Evolutionary conservation across 768 basidiomycete genomes (phyloP), one percentile per base, ranked within the genome.

Genomic region (Rhizopogon vesiculosus): DNA sequence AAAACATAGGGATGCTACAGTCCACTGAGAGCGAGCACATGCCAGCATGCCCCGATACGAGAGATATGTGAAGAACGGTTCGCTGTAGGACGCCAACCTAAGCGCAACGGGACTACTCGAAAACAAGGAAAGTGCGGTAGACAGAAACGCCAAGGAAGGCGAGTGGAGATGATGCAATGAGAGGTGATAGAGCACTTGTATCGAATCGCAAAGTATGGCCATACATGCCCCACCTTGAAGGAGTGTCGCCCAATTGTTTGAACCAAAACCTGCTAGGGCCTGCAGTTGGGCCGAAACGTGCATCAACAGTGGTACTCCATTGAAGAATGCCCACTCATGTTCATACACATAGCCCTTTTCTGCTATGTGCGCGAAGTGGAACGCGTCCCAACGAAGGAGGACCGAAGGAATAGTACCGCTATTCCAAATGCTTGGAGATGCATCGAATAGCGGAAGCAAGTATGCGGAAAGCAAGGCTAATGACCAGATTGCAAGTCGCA

Each of bases 311-410:
- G 90, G 80, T 25, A 82, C 69, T 5, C 81, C 91, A 2, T 91
- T 89, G 58, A 93, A 80, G 69, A 93, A 98, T 0, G 96, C 96
- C 80, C 89, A 90, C 60, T 91, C 78, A 62, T 96, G 81, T 66
- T 98, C 96, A 66, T 83, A 84, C 0, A 59, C 57, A 61, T 86
- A 79, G 8, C 81, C 78, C 10, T 79, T 56, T 28, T 75, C 63
- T 0, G 92, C 90, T 52, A 92, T 82, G 62, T 80, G 78, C 6
- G 75, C 61, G 68, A 93, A 98, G 70, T 97, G 87, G 60, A 98
- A 79, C 2, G 77, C 77, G 65, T 98, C 96, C 97, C 96, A 99
- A 61, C 93, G 83, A 9, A 93, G 73, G 3, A 84, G 66, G 6
- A 70, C 61, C 1, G 59, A 58, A 25, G 48, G 48, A 5, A 22